These are phyloP conservation scores for Globisporangium viniferum DNA, from an alignment of 352 stramenopile genomes.

Conservation along the genomic window DNA sequence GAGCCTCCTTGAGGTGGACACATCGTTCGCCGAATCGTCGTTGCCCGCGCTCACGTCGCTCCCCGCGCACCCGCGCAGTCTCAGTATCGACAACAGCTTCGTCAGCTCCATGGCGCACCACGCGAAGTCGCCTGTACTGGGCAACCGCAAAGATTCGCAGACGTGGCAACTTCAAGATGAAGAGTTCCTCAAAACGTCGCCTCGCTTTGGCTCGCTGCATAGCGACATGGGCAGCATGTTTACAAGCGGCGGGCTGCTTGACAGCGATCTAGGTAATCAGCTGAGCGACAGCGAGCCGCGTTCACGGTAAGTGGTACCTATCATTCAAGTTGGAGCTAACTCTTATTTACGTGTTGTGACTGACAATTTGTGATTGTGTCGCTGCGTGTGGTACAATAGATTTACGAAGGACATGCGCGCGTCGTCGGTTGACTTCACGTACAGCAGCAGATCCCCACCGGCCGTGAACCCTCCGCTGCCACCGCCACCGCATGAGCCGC, in stretches of 20 bases:
- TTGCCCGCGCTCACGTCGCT: constrained; percentile 46
- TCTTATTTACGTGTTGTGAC: background rate
- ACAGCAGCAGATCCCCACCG: constrained; percentile 25
- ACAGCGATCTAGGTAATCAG: constrained; percentile 17
- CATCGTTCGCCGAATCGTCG: constrained; percentile 44
- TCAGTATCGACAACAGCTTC: constrained; percentile 42
- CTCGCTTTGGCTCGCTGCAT: constrained; percentile 36
- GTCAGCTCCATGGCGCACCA: constrained; percentile 27
- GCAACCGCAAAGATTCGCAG: constrained; percentile 55
- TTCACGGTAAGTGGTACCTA: constrained; percentile 9
- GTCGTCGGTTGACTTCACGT: constrained; percentile 77
- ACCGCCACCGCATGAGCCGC: constrained; percentile 48
- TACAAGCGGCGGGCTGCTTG: constrained; percentile 8
- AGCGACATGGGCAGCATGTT: constrained; percentile 11
- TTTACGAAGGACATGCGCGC: constrained; percentile 67
- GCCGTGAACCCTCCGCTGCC: constrained; percentile 66
- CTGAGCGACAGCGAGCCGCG: constrained; percentile 12
- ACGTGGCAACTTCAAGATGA: constrained; percentile 73
- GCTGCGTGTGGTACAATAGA: constrained; percentile 1
- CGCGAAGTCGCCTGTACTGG: constrained; percentile 58
- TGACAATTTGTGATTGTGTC: background rate
- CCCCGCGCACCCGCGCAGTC: constrained; percentile 34
- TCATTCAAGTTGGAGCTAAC: no score
- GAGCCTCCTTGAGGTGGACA: constrained; percentile 28
- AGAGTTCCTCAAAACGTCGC: constrained; percentile 53